Percentiles rank a stretch among this genome's conserved stretches.
phyloP scores from a whole-genome alignment of 768 basidiomycete species.

The Tulasnella sp. region DNA sequence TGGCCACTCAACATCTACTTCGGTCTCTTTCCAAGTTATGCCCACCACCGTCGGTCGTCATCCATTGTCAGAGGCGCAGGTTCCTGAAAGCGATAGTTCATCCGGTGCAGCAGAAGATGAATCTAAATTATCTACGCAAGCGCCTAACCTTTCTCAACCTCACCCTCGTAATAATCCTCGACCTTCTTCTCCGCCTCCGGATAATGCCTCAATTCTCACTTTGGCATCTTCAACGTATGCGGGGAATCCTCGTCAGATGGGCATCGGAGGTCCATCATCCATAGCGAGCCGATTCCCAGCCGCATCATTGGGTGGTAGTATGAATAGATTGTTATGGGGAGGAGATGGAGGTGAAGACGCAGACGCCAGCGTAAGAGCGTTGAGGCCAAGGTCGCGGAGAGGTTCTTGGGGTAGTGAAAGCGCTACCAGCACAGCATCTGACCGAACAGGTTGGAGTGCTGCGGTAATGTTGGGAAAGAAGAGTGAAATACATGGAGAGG shows the following conservation, averaged over 20 bases:
- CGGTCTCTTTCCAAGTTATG: constrained; percentile 48
- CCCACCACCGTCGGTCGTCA: constrained; percentile 49
- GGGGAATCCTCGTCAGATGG: constrained; percentile 4
- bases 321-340: constrained; percentile 32
- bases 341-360: constrained; percentile 47
- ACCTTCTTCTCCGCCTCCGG: constrained; percentile 77
- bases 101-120: not conserved
- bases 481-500: not conserved
- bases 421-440: constrained; percentile 1
- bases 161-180: constrained; percentile 94
- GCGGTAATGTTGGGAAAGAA: not conserved
- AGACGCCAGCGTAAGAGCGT: constrained; percentile 80
- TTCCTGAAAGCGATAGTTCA: constrained; percentile 1
- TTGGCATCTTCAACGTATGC: constrained; percentile 90
- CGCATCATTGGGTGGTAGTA: constrained; percentile 9
- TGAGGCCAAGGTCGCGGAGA: constrained; percentile 70
- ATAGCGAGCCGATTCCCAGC: constrained; percentile 9
- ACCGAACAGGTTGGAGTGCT: constrained; percentile 79
- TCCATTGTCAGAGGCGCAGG: constrained; percentile 1
- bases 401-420: constrained; percentile 82
- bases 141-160: constrained; percentile 79
- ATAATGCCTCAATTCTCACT: constrained; percentile 86
- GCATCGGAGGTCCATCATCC: not conserved
- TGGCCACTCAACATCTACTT: constrained; percentile 9
- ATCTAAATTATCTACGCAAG: constrained; percentile 38